Evolutionary conservation across 441 rosid genomes (phyloP), one percentile per base, ranked within the genome.

Genomic region (Eruca vesicaria): DNA sequence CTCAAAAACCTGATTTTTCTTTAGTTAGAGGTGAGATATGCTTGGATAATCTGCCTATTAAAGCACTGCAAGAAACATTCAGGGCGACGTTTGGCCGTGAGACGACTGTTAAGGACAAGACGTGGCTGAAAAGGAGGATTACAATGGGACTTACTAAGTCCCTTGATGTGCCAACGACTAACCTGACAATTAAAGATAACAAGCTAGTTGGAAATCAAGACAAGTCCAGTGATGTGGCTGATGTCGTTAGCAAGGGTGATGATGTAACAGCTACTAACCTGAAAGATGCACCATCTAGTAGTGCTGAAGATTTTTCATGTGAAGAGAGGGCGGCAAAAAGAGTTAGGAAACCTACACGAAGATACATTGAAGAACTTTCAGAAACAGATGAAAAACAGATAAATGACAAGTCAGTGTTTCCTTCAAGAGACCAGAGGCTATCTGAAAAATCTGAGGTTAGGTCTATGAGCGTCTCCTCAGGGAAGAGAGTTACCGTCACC

Each of bases 51-150:
- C 80, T 95, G 69, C 86, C 99, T 63, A 95, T 95, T 36, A 92
- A 83, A 84, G 98, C 90, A 77, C 98, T 95, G 66, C 99, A 92
- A 71, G 93, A 91, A 84, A 89, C 92, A 61, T 95, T 95, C 79
- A 90, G 81, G 80, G 98, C 92, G 11, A 87, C 96, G 32, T 95
- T 95, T 87, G 99, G 99, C 68, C 90, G 99, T 69, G 96, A 90
- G 63, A 90, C 98, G 63, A 90, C 96, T 69, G 99, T 92, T 77
- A 95, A 95, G 84, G 99, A 95, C 83, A 91, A 95, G 85, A 87
- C 82, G 11, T 95, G 99, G 98, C 93, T 95, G 72, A 95, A 86
- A 83, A 89, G 97, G 79, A 92, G 99, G 83, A 95, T 95, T 69
- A 78, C 92, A 66, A 90, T 92, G 96, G 97, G 99, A 41, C 91